Conservation (phyloP, 352 stramenopile genomes). For the Phytophthora boehmeriae region DNA sequence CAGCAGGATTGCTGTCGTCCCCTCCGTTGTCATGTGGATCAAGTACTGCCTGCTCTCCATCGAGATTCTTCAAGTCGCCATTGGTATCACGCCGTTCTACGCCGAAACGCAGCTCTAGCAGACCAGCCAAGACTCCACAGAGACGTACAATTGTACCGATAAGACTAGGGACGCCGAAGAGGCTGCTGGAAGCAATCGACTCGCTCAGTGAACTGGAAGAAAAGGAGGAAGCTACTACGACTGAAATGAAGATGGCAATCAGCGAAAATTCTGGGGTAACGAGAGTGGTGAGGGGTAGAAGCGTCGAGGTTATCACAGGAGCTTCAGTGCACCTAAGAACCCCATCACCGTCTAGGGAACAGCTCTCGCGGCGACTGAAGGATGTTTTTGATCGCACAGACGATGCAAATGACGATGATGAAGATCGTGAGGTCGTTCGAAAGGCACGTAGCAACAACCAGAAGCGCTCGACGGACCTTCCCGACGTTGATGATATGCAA, state of each 20-base stretch:
- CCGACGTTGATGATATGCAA: slow-evolving; percentile 37
- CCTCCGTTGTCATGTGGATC: slow-evolving; percentile 29
- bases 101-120: slow-evolving; percentile 2
- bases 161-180: slow-evolving; percentile 12
- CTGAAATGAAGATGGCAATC: slow-evolving; percentile 9
- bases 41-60: slow-evolving; percentile 57
- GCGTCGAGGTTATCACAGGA: slow-evolving; percentile 4
- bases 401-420: slow-evolving; percentile 26
- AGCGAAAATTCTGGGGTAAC: too few relatives aligned
- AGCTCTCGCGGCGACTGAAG: slow-evolving; percentile 40
- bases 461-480: slow-evolving; percentile 4
- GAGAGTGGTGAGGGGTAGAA: neutral
- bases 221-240: slow-evolving; percentile 10
- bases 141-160: slow-evolving; percentile 18
- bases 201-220: slow-evolving; percentile 25
- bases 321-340: slow-evolving; percentile 12
- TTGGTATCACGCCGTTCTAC: slow-evolving; percentile 23
- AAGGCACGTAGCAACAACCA: slow-evolving; percentile 9
- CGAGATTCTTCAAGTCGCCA: slow-evolving; percentile 79
- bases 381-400: slow-evolving; percentile 43
- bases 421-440: slow-evolving; percentile 8
- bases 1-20: slow-evolving; percentile 19
- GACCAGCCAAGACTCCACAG: slow-evolving; percentile 16
- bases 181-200: slow-evolving; percentile 27
- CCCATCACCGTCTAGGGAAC: slow-evolving; percentile 37